Evolutionary conservation across 2,329 filamentous ascomycete genomes (phyloP).

Genomic region (Colletotrichum costaricense): DNA sequence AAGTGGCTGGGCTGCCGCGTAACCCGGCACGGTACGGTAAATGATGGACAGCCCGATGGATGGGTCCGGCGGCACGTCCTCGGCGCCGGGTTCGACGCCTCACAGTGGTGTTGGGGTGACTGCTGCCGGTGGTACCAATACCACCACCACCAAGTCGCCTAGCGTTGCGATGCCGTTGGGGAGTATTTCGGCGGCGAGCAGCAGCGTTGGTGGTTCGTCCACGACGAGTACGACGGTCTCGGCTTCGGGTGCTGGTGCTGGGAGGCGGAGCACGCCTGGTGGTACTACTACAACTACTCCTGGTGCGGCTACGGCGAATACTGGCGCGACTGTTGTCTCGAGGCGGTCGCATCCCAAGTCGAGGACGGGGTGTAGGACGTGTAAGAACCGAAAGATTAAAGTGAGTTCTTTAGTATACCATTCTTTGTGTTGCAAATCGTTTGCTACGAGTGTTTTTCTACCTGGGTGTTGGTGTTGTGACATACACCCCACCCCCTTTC

Average conservation of each 20-base stretch:
- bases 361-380: slow-evolving; percentile 63
- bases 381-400: slow-evolving; percentile 66
- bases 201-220: slow-evolving; percentile 3
- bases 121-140: background rate
- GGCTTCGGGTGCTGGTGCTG: background rate
- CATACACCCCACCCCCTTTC: background rate
- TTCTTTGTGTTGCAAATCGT: background rate
- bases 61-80: slow-evolving; percentile 32
- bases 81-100: slow-evolving; percentile 30
- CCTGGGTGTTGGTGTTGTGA: background rate
- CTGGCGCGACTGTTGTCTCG: slow-evolving; percentile 25
- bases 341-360: slow-evolving; percentile 69
- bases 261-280: background rate
- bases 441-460: background rate
- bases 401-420: slow-evolving; percentile 4
- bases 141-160: background rate
- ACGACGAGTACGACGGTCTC: slow-evolving; percentile 18
- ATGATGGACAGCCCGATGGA: slow-evolving; percentile 34
- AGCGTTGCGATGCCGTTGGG: background rate
- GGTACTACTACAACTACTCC: background rate
- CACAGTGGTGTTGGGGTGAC: background rate
- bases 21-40: background rate
- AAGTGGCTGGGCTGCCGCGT: too few relatives aligned
- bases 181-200: background rate
- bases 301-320: background rate